Base-by-base conservation (phyloP, 345 rosid species). In the Camelina neglecta region DNA sequence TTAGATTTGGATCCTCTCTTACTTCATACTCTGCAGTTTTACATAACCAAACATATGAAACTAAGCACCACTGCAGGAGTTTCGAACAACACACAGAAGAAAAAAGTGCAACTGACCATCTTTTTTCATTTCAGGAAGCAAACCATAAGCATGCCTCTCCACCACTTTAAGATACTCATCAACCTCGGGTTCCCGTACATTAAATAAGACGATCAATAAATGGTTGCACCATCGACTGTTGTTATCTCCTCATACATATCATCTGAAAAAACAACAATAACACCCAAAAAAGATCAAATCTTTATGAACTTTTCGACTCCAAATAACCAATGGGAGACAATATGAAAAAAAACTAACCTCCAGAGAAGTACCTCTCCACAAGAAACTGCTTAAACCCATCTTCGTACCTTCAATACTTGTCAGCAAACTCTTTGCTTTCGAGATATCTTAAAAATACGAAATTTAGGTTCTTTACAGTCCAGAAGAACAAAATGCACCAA, bases 121-220 rank as follows among this genome's bases (percentile, higher is more conserved):
- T 81, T 90, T 94, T 80, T 88, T 89, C 97, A 89, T 92, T 72
- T 94, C 98, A 6, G 92, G 89, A 56, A 92, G 97, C 93, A 89
- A 80, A 39, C 96, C 97, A 35, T 89, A 88, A 35, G 98, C 89
- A 80, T 92, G 96, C 48, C 83, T 86, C 83, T 87, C 90, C 48
- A 94, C 92, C 67, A 95, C 87, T 75, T 89, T 92, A 64, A 95
- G 85, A 84, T 88, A 92, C 67, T 80, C 86, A 69, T 92, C 99
- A 80, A 95, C 97, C 79, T 89, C 91, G 38, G 83, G 85, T 69
- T 92, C 97, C 57, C 74, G 38, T 35, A 89, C 87, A 75, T 95
- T 95, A 80, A 95, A 95, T 82, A 92, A 76, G 33, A 95, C 98
- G 36, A 95, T 90, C 41, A 97, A 92, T 38, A 76, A 83, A 89